These are phyloP conservation scores for Magnolia kwangsiensis DNA, from an alignment of 164 flowering plant species.

Conservation along the genomic window DNA sequence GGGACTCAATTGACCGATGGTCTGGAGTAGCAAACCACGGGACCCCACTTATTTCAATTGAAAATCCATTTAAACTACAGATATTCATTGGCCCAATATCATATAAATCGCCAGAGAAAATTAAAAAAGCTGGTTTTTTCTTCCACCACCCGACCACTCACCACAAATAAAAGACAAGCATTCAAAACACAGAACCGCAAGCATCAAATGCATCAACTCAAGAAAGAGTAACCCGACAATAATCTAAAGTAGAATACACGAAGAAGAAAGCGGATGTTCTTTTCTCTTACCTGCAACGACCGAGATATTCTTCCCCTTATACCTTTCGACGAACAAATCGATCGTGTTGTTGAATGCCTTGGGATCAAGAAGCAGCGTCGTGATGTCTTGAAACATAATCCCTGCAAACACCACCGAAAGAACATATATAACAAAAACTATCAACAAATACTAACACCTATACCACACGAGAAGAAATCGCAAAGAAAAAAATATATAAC, in stretches of 20 bases:
- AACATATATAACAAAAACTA: neutral
- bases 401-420: slow-evolving; percentile 34
- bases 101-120: neutral
- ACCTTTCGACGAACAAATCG: slow-evolving; percentile 86
- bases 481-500: neutral
- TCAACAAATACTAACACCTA: neutral
- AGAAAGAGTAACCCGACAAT: neutral
- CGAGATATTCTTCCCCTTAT: slow-evolving; percentile 69
- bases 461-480: neutral
- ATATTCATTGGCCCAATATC: neutral
- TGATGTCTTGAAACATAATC: slow-evolving; percentile 92
- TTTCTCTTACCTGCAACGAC: slow-evolving; percentile 74
- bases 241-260: neutral
- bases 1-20: neutral
- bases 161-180: neutral
- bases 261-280: neutral
- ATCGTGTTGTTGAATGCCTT: slow-evolving; percentile 80
- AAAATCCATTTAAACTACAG: no score
- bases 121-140: neutral
- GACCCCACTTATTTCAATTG: neutral
- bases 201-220: neutral
- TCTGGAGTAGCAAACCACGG: neutral
- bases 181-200: neutral
- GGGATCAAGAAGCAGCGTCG: slow-evolving; percentile 78
- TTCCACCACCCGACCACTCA: neutral